phyloP scores from a whole-genome alignment of 768 basidiomycete species.

The Dendrothele bispora region DNA sequence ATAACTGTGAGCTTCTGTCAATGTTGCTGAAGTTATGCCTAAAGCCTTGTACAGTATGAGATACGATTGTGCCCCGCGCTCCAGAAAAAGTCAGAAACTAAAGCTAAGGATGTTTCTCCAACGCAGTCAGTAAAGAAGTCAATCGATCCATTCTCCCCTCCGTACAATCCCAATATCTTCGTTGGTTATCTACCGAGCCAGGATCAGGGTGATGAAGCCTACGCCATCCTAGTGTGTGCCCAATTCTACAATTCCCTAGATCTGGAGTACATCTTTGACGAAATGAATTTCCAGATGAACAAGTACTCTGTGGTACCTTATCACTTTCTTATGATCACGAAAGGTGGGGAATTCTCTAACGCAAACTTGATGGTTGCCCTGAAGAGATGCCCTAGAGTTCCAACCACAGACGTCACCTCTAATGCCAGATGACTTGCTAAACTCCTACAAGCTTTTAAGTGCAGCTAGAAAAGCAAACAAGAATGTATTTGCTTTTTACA shows the following conservation, averaged over 20 bases:
- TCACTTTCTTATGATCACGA: conserved; percentile 87
- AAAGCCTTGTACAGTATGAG: conserved; percentile 64
- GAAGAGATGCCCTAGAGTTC: conserved; percentile 48
- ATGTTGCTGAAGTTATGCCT: neutral
- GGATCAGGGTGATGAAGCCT: conserved; percentile 53
- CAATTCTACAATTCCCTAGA: too few species aligned
- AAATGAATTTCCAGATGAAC: conserved; percentile 58
- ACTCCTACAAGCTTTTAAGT: conserved; percentile 70
- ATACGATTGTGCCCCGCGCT: conserved; percentile 84
- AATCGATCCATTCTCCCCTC: conserved; percentile 81
- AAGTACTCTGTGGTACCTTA: conserved; percentile 82
- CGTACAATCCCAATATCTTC: conserved; percentile 75
- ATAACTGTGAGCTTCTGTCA: conserved; percentile 53
- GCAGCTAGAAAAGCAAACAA: conserved; percentile 64
- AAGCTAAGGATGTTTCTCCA: conserved; percentile 28
- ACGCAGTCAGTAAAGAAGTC: conserved; percentile 29
- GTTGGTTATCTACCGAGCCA: conserved; percentile 75
- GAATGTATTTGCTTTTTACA: conserved; percentile 83
- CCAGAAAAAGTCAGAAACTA: conserved; percentile 66
- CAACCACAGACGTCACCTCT: conserved; percentile 79
- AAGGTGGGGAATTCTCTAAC: conserved; percentile 49
- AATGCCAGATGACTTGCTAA: conserved; percentile 74
- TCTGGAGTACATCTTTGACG: neutral
- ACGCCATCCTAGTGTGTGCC: conserved; percentile 67
- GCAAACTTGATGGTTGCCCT: neutral